Evolutionary conservation across 2,329 filamentous ascomycete species (phyloP), one percentile per base, ranked within the genome.

Genomic region (Colletotrichum caudatum): DNA sequence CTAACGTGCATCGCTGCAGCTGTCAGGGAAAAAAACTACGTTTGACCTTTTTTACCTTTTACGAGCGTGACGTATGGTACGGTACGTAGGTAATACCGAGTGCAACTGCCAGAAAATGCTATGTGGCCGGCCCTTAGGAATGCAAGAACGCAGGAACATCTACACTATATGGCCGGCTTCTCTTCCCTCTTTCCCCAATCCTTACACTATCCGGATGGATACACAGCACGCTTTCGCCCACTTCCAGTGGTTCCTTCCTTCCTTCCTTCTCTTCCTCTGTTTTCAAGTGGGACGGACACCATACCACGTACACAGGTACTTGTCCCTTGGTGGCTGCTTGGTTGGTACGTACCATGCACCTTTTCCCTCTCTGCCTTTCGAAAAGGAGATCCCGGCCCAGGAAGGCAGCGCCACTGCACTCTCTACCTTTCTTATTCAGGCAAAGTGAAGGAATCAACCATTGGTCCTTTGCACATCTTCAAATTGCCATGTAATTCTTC

Each of bases 361-460:
- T 41, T 23, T 14, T 33, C 53, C 44, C 54, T 68, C 41, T 46
- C 29, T 69, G 65, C 59, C 51, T 69, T 69, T 33, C 54, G 60
- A 65, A 60, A 69, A 72, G 54, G 69, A 71, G 69, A 64, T 64
- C 65, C 65, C 54, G 59, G 69, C 33, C 48, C 46, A 54, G 58
- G 59, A 48, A 60, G 58, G 61, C 66, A 66, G 70, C 57, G 70
- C 66, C 66, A 72, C 66, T 66, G 41, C 41, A 53, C 57, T 33
- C 57, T 61, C 56, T 58, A 12, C n/a, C 51, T 71, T 72, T 59
- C 67, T 72, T 66, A 35, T 72, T 69, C 44, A 20, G 69, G 69
- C 33, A 64, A 64, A 60, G 65, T 39, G 26, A 60, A 50, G 46
- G 54, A 64, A 60, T 23, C 29, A 60, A 44, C 62, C 26, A 72